These are phyloP conservation scores for Leccinum subgranulosum DNA, from an alignment of 768 basidiomycete species.

Conservation along the genomic window DNA sequence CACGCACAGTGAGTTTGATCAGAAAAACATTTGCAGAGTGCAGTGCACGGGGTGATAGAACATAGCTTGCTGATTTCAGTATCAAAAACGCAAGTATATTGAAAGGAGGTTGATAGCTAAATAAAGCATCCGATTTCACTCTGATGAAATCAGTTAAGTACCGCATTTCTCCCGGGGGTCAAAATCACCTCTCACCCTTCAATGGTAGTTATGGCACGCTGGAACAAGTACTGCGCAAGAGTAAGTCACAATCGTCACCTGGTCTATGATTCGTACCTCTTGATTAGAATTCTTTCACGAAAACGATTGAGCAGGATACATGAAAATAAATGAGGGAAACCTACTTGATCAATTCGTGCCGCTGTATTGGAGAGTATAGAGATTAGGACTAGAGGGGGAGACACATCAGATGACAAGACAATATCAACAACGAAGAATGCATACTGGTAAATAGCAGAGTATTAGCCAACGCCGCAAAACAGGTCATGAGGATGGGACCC, in stretches of 20 bases:
- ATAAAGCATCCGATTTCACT: slow-evolving; percentile 85
- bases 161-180: neutral
- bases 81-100: slow-evolving; percentile 78
- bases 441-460: slow-evolving; percentile 78
- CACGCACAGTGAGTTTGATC: slow-evolving; percentile 70
- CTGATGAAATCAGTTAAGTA: slow-evolving; percentile 38
- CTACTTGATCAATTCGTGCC: slow-evolving; percentile 64
- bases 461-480: slow-evolving; percentile 75
- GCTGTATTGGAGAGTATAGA: slow-evolving; percentile 91
- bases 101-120: slow-evolving; percentile 91
- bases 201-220: slow-evolving; percentile 81
- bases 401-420: slow-evolving; percentile 3
- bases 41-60: slow-evolving; percentile 72
- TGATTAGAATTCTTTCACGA: slow-evolving; percentile 50
- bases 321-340: slow-evolving; percentile 14
- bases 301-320: neutral
- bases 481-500: slow-evolving; percentile 76
- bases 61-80: slow-evolving; percentile 74
- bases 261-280: slow-evolving; percentile 40
- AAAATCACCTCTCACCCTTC: slow-evolving; percentile 58
- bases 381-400: slow-evolving; percentile 53
- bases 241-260: slow-evolving; percentile 12
- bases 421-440: slow-evolving; percentile 23
- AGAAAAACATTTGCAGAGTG: slow-evolving; percentile 84
- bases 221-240: slow-evolving; percentile 72